phyloP scores from a whole-genome alignment of 768 basidiomycete species.

The Candolleomyces efflorescens region DNA sequence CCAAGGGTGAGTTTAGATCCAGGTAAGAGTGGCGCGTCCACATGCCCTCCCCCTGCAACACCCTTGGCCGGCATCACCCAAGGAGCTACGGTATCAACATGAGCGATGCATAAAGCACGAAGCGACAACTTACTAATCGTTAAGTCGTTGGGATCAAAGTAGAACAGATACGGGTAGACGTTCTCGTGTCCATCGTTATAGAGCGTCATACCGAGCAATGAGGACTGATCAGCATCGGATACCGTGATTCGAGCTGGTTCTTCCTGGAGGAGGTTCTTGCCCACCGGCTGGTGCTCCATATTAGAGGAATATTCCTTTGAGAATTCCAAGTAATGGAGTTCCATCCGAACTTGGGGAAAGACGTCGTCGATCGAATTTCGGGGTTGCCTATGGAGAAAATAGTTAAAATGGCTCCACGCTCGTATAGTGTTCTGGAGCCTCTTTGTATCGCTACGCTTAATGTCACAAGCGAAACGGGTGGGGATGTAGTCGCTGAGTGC shows the following conservation, averaged over 20 bases:
- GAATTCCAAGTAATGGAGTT: conserved; percentile 21
- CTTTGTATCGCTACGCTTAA: conserved; percentile 9
- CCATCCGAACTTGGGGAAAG: conserved; percentile 25
- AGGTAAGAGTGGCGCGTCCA: neutral
- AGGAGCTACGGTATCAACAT: no score
- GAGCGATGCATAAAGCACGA: no score
- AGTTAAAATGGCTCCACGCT: conserved; percentile 20
- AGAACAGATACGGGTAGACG: conserved; percentile 36
- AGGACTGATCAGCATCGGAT: conserved; percentile 5
- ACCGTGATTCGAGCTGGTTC: conserved; percentile 24
- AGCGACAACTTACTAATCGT: conserved; percentile 24
- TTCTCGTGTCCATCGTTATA: conserved; percentile 25
- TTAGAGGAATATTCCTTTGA: neutral
- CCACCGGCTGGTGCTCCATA: conserved; percentile 15
- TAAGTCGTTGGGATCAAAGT: conserved; percentile 37
- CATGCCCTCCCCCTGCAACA: no score
- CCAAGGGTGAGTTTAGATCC: conserved; percentile 31
- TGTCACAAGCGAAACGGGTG: conserved; percentile 14
- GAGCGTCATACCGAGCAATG: conserved; percentile 23
- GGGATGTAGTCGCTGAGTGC: conserved; percentile 18
- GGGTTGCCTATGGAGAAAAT: conserved; percentile 22
- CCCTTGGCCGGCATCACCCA: no score
- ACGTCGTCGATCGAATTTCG: conserved; percentile 3
- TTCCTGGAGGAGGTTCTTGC: conserved; percentile 23
- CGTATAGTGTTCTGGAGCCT: conserved; percentile 16